Percentiles rank a stretch among this genome's conserved stretches.
Evolutionary conservation across 2,329 filamentous ascomycete genomes (phyloP).

Genomic region (Talaromyces sp.): DNA sequence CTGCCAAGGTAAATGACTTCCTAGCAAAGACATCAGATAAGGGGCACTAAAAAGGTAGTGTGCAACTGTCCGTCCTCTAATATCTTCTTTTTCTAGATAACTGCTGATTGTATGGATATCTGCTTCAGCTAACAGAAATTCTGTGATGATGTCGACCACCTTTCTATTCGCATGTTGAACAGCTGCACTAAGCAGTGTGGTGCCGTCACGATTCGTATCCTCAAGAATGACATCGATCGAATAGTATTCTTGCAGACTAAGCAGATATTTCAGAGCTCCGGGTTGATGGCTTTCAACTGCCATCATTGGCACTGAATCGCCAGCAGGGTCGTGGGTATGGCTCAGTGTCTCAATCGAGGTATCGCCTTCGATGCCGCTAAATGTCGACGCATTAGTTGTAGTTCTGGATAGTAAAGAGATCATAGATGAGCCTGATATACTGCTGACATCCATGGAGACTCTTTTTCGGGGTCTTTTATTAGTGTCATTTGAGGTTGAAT

Average conservation of each 20-base stretch:
- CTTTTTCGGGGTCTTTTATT: conserved; percentile 63
- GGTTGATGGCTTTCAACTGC: conserved; percentile 70
- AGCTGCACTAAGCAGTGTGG: conserved; percentile 82
- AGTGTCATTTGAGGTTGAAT: conserved; percentile 39
- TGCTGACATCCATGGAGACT: conserved; percentile 86
- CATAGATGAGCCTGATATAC: conserved; percentile 80
- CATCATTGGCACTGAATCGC: conserved; percentile 88
- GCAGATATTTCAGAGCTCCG: conserved; percentile 71
- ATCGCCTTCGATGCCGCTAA: conserved; percentile 76
- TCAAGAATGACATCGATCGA: conserved; percentile 67
- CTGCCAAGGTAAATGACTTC: conserved; percentile 77
- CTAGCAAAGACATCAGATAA: conserved; percentile 71
- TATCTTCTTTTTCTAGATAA: conserved; percentile 76
- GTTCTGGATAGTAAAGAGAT: conserved; percentile 78
- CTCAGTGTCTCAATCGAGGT: conserved; percentile 69
- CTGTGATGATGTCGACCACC: conserved; percentile 70
- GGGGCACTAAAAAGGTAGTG: conserved; percentile 96
- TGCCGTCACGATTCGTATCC: conserved; percentile 85
- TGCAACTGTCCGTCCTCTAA: conserved; percentile 81
- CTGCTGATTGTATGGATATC: conserved; percentile 56
- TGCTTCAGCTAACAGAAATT: conserved; percentile 61
- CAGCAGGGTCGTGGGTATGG: conserved; percentile 58
- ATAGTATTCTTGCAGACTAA: conserved; percentile 74
- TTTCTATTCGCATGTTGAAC: conserved; percentile 77
- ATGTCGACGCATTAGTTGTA: conserved; percentile 70